Evolutionary conservation across 2,329 filamentous ascomycete species (phyloP), one percentile per base, ranked within the genome.

Genomic region (Bisporella sp.): DNA sequence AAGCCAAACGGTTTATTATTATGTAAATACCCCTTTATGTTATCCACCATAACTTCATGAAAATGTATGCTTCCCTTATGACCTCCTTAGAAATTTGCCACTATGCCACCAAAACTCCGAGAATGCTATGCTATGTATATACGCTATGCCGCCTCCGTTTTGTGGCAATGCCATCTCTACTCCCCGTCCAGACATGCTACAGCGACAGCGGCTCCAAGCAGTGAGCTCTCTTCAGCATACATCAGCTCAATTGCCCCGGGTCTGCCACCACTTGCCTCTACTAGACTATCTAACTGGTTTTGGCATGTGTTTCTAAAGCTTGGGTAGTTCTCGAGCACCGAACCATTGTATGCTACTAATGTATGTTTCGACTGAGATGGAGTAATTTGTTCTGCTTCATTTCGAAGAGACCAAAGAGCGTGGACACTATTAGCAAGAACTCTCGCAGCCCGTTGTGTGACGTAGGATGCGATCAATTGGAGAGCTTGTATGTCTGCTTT

Each of bases 311-410:
- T 68, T 28, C 77, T 71, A 65, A 89, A 92, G 6, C 73, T 71
- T 0, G 87, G 86, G 62, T 91, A 92, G 59, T 84, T 83, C 67
- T 91, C 86, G 47, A 91, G 82, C 46, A 92, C 85, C 31, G 83
- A 86, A 42, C 87, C 87, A 62, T 89, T 90, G 68, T 85, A 91
- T 4, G 85, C 85, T n/a, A 92, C 79, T 2, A 78, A 75, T 3
- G 79, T 82, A 50, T 70, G 68, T 6, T 76, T 30, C 61, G 57
- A 53, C 66, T 68, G 45, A 6, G 43, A 9, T 12, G 56, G 44
- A 1, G 39, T 6, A 30, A 71, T 67, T 35, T 64, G 55, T 48
- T 77, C 71, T 21, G 70, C 68, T 46, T 77, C 73, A 47, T 73
- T 68, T 4, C 76, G 74, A 41, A 83, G 64, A 37, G 76, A 70